Evolutionary conservation across 257 asterid genomes (phyloP).

Genomic region (Rhazya stricta): DNA sequence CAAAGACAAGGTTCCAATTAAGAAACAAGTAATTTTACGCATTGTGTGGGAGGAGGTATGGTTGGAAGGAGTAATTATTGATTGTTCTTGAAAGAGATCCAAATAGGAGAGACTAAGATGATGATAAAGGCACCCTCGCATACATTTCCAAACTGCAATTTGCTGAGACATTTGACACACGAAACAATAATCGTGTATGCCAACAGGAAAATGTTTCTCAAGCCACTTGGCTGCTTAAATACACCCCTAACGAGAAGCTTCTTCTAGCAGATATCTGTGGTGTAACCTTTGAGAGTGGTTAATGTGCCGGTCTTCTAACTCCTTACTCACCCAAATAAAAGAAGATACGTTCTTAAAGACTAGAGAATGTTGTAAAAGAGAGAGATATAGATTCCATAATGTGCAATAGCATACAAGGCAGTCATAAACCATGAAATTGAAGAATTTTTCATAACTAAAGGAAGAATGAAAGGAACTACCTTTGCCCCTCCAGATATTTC

Average conservation of each 20-base stretch:
- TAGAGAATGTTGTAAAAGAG: neutral
- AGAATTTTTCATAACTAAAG: neutral
- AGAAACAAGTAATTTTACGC: neutral
- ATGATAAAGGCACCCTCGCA: neutral
- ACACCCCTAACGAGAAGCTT: neutral
- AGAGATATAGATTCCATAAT: neutral
- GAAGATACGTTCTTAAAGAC: too few species aligned
- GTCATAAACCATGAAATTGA: neutral
- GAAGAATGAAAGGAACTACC: slow-evolving; percentile 33
- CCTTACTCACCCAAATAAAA: too few species aligned
- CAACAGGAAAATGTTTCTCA: neutral
- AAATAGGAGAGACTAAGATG: neutral
- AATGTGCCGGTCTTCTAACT: too few species aligned
- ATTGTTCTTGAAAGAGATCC: neutral
- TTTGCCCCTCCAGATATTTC: slow-evolving; percentile 67
- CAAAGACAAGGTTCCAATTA: neutral
- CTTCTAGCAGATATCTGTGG: neutral
- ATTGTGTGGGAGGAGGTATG: neutral
- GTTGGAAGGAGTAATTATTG: neutral
- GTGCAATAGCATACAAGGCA: neutral
- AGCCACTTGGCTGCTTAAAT: too few species aligned
- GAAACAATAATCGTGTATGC: neutral
- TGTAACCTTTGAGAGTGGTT: too few species aligned
- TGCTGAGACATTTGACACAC: neutral
- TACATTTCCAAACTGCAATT: neutral